Percentiles rank a stretch among this genome's conserved stretches.
These are phyloP conservation scores for Coleophoma eucalyptorum DNA, from an alignment of 2,329 filamentous ascomycete genomes.

Conservation along the genomic window DNA sequence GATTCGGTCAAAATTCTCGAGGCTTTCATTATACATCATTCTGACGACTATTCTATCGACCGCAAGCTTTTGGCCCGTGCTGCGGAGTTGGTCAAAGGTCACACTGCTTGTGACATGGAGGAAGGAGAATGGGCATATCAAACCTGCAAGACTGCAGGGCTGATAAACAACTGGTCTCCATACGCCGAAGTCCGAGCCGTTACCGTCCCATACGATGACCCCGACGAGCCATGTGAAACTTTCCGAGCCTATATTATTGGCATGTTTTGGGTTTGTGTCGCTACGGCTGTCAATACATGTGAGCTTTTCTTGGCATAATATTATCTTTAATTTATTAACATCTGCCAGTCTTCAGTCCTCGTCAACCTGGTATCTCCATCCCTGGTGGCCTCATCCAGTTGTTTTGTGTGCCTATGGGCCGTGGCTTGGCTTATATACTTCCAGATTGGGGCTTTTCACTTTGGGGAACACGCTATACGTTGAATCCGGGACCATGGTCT, in stretches of 20 bases:
- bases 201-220: slow-evolving; percentile 23
- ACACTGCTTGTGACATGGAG: slow-evolving; percentile 22
- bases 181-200: slow-evolving; percentile 26
- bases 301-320: neutral
- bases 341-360: slow-evolving; percentile 6
- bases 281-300: slow-evolving; percentile 10
- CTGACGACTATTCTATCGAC: slow-evolving; percentile 21
- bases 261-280: slow-evolving; percentile 21
- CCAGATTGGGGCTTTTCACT: too few species aligned
- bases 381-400: slow-evolving; percentile 6
- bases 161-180: slow-evolving; percentile 16
- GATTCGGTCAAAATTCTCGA: slow-evolving; percentile 13
- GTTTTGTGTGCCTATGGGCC: slow-evolving; percentile 7
- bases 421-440: slow-evolving; percentile 1
- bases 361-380: slow-evolving; percentile 8
- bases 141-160: slow-evolving; percentile 6
- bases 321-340: too few species aligned
- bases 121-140: slow-evolving; percentile 25
- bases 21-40: slow-evolving; percentile 15
- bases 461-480: too few species aligned
- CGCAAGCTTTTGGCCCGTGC: slow-evolving; percentile 9
- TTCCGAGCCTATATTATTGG: slow-evolving; percentile 24
- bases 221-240: slow-evolving; percentile 23
- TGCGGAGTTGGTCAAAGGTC: slow-evolving; percentile 18
- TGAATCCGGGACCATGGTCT: too few species aligned